Conservation (phyloP, 1,139 yeast genomes). For the Lodderomyces oxycetoniae region DNA sequence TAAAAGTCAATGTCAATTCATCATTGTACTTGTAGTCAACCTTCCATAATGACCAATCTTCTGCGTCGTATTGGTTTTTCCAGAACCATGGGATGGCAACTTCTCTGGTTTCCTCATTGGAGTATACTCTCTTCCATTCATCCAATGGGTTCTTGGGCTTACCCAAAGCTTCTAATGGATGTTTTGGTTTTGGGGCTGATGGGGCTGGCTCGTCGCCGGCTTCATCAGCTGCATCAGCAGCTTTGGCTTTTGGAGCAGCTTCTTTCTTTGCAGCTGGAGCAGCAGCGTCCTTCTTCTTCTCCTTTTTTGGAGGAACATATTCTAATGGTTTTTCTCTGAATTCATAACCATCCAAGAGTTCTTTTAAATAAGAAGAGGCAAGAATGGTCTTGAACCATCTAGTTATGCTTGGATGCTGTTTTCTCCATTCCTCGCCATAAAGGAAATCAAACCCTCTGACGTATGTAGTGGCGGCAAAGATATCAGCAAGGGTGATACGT, state of each 20-base stretch:
- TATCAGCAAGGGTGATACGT: constrained; percentile 82
- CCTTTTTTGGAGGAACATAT: constrained; percentile 77
- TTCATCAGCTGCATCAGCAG: constrained; percentile 39
- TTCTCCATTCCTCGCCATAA: constrained; percentile 77
- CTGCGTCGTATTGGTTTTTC: constrained; percentile 81
- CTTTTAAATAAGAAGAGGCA: constrained; percentile 50
- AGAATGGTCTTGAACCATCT: constrained; percentile 85
- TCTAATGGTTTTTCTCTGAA: constrained; percentile 65
- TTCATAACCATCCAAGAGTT: constrained; percentile 40
- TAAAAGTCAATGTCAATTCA: constrained; percentile 92
- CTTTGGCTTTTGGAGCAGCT: constrained; percentile 33
- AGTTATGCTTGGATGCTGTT: constrained; percentile 63
- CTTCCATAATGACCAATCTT: constrained; percentile 94
- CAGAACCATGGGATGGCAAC: constrained; percentile 98
- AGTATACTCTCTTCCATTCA: constrained; percentile 96
- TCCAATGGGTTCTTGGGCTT: constrained; percentile 70
- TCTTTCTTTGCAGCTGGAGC: constrained; percentile 31
- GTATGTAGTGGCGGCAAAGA: constrained; percentile 57
- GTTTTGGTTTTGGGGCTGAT: constrained; percentile 69
- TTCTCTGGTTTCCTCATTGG: constrained; percentile 96
- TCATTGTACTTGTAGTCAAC: constrained; percentile 97
- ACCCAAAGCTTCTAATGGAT: constrained; percentile 86
- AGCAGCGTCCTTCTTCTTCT: constrained; percentile 42
- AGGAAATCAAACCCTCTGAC: constrained; percentile 62
- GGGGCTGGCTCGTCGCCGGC: constrained; percentile 37